Conservation (phyloP, 495 filamentous ascomycete genomes). For the Cladorrhinum samala region DNA sequence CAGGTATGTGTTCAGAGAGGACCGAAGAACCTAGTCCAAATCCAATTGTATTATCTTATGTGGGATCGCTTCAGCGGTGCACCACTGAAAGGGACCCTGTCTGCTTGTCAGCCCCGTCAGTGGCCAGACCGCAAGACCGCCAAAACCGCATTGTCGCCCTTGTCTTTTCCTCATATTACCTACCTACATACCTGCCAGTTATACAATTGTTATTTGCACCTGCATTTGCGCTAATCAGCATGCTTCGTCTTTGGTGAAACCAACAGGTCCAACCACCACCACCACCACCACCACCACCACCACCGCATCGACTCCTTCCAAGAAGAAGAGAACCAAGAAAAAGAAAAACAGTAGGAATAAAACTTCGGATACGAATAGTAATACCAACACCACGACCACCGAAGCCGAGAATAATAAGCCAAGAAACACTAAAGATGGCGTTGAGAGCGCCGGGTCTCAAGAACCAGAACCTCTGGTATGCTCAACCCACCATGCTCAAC, state of each 20-base stretch:
- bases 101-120: background rate
- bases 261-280: too few species aligned
- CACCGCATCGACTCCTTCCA: slow-evolving; percentile 8
- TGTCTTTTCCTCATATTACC: background rate
- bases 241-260: slow-evolving; percentile 1
- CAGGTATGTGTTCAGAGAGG: slow-evolving; percentile 14
- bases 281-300: slow-evolving; percentile 5
- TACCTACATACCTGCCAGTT: too few species aligned
- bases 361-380: slow-evolving; percentile 34
- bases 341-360: slow-evolving; percentile 67
- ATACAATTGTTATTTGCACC: background rate
- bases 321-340: slow-evolving; percentile 44
- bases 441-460: slow-evolving; percentile 25
- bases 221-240: slow-evolving; percentile 23
- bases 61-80: slow-evolving; percentile 9
- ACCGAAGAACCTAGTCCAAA: background rate
- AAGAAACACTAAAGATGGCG: slow-evolving; percentile 33
- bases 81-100: background rate
- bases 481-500: slow-evolving; percentile 11
- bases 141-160: slow-evolving; percentile 11
- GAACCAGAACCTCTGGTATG: slow-evolving; percentile 27
- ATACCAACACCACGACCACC: slow-evolving; percentile 18
- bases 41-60: too few species aligned
- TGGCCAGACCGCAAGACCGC: slow-evolving; percentile 6
- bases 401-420: slow-evolving; percentile 2